Evolutionary conservation across 345 rosid species (phyloP).

Genomic region (Viola odorata): DNA sequence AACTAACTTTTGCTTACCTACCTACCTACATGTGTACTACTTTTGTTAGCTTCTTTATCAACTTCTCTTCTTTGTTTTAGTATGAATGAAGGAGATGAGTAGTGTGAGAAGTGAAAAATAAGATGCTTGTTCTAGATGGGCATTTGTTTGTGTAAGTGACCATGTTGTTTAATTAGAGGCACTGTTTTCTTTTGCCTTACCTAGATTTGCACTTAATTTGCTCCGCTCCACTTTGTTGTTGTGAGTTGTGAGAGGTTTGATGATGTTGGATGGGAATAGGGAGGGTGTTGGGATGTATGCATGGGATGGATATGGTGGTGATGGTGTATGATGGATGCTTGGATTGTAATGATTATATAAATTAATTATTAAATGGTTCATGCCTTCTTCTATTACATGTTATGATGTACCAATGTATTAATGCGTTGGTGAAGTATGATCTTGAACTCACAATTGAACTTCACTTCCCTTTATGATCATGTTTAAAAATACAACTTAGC

Average conservation of each 20-base stretch:
- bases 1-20: not conserved
- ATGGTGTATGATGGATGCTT: slow-evolving; percentile 30
- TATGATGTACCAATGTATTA: too few species aligned
- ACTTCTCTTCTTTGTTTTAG: slow-evolving; percentile 12
- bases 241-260: not conserved
- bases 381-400: too few species aligned
- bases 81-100: slow-evolving; percentile 15
- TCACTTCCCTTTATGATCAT: too few species aligned
- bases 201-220: not conserved
- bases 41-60: not conserved
- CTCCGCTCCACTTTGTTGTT: slow-evolving; percentile 6
- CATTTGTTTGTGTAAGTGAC: not conserved
- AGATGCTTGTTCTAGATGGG: slow-evolving; percentile 13
- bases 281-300: slow-evolving; percentile 7
- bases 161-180: not conserved
- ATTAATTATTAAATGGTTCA: too few species aligned
- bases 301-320: slow-evolving; percentile 17
- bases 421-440: too few species aligned
- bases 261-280: not conserved
- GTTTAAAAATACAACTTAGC: too few species aligned
- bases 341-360: slow-evolving; percentile 2
- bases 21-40: not conserved
- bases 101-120: slow-evolving; percentile 23
- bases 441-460: too few species aligned
- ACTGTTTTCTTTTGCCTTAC: not conserved